phyloP scores from a whole-genome alignment of 176 grass and related monocot genomes.

The Carex kokanica region DNA sequence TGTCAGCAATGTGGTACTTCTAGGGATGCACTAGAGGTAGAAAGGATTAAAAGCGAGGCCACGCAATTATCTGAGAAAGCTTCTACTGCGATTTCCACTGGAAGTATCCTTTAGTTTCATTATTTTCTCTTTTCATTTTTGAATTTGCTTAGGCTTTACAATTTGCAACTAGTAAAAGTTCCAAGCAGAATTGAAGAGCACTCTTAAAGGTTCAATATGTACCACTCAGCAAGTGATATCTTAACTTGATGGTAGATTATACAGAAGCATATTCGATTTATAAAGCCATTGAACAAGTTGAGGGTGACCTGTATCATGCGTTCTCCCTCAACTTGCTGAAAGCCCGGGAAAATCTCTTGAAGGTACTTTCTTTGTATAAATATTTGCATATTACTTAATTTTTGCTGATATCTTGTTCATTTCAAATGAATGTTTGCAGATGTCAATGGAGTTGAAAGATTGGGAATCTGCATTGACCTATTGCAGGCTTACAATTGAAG shows the following conservation, averaged over 20 bases:
- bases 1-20: conserved; percentile 73
- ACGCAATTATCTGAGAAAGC: conserved; percentile 46
- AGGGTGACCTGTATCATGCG: conserved; percentile 55
- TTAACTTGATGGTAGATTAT: conserved; percentile 53
- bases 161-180: not conserved
- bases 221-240: conserved; percentile 22
- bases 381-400: not conserved
- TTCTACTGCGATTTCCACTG: conserved; percentile 43
- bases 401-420: not conserved
- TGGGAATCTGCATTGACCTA: conserved; percentile 64
- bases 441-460: conserved; percentile 79
- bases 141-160: not conserved
- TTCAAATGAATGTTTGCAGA: conserved; percentile 41
- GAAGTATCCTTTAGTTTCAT: conserved; percentile 62
- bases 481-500: conserved; percentile 83
- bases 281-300: conserved; percentile 54
- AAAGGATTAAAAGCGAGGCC: conserved; percentile 51
- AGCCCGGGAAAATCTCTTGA: conserved; percentile 74
- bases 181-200: not conserved
- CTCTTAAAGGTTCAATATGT: not conserved
- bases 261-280: conserved; percentile 59
- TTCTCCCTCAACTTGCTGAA: conserved; percentile 65
- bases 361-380: conserved; percentile 47
- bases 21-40: conserved; percentile 55
- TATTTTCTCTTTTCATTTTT: not conserved